phyloP scores from a whole-genome alignment of 1,284 basidiomycete species.

The Fomitopsis schrenkii region DNA sequence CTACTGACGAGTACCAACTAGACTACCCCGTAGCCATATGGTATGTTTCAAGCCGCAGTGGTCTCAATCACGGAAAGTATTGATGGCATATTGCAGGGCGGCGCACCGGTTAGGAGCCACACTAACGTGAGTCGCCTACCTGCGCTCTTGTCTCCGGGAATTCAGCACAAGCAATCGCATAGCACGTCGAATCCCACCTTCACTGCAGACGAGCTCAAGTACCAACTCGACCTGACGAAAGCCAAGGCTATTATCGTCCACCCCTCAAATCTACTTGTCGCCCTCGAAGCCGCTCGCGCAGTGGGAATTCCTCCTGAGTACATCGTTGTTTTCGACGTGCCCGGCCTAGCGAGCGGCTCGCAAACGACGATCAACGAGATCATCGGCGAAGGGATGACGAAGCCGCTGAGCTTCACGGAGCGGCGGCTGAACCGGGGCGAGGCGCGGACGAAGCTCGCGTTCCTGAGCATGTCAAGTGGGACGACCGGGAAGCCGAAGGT shows the following conservation, averaged over 20 bases:
- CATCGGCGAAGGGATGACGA: conserved; percentile 44
- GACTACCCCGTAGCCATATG: conserved; percentile 67
- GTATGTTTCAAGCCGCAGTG: conserved; percentile 49
- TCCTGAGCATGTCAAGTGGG: conserved; percentile 74
- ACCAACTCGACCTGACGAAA: conserved; percentile 52
- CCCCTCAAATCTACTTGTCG: conserved; percentile 44
- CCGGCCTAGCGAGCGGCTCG: conserved; percentile 1
- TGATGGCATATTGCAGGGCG: conserved; percentile 38
- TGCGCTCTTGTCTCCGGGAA: conserved; percentile 3
- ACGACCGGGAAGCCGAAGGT: conserved; percentile 81
- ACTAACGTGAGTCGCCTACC: conserved; percentile 34
- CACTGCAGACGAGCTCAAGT: conserved; percentile 54
- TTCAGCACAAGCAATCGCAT: conserved; percentile 15
- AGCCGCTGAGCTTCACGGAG: conserved; percentile 39
- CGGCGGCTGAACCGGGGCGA: conserved; percentile 54
- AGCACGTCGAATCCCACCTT: conserved; percentile 62
- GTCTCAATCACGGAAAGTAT: conserved; percentile 41
- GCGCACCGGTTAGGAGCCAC: conserved; percentile 62
- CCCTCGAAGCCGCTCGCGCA: conserved; percentile 43
- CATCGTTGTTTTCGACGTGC: conserved; percentile 47
- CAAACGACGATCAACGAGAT: conserved; percentile 45
- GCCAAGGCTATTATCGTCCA: conserved; percentile 54
- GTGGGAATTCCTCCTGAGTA: conserved; percentile 46
- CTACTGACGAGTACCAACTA: conserved; percentile 16
- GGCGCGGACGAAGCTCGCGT: conserved; percentile 62